Evolutionary conservation across 2,329 filamentous ascomycete species (phyloP).

Genomic region (Aspergillus ibericus): DNA sequence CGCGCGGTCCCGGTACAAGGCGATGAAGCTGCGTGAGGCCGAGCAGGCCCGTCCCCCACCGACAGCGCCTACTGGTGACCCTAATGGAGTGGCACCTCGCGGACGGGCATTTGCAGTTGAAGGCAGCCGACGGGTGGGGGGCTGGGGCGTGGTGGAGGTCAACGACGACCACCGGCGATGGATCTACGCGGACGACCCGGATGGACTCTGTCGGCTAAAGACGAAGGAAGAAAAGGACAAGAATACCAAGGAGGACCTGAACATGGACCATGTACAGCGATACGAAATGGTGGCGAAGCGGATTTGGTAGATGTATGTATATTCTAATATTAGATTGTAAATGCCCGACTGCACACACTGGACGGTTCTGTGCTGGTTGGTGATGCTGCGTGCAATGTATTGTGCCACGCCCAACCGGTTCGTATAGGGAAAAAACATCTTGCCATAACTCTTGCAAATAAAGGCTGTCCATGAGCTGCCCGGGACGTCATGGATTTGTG

Average conservation of each 20-base stretch:
- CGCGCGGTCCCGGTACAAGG: conserved; percentile 72
- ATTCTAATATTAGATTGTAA: background rate
- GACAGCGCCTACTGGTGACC: conserved; percentile 6
- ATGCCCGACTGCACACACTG: too few relatives aligned
- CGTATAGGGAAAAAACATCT: too few relatives aligned
- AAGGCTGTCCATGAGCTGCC: too few relatives aligned
- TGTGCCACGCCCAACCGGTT: too few relatives aligned
- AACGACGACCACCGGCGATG: conserved; percentile 81
- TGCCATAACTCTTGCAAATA: too few relatives aligned
- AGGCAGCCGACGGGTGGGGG: conserved; percentile 74
- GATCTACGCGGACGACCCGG: conserved; percentile 83
- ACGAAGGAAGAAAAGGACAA: conserved; percentile 64
- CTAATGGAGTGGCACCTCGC: conserved; percentile 20
- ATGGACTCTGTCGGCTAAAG: conserved; percentile 64
- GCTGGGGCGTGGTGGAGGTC: conserved; percentile 82
- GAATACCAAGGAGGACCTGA: conserved; percentile 55
- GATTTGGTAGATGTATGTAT: conserved; percentile 69
- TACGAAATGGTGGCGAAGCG: conserved; percentile 97
- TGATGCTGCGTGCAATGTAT: too few relatives aligned
- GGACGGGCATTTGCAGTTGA: conserved; percentile 59
- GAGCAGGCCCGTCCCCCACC: conserved; percentile 16
- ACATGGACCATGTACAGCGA: conserved; percentile 67
- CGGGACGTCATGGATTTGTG: too few relatives aligned
- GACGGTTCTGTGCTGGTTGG: too few relatives aligned
- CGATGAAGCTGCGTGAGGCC: conserved; percentile 71